Base-by-base conservation (phyloP, 1,284 basidiomycete species). In the Leccinum subrobustum region DNA sequence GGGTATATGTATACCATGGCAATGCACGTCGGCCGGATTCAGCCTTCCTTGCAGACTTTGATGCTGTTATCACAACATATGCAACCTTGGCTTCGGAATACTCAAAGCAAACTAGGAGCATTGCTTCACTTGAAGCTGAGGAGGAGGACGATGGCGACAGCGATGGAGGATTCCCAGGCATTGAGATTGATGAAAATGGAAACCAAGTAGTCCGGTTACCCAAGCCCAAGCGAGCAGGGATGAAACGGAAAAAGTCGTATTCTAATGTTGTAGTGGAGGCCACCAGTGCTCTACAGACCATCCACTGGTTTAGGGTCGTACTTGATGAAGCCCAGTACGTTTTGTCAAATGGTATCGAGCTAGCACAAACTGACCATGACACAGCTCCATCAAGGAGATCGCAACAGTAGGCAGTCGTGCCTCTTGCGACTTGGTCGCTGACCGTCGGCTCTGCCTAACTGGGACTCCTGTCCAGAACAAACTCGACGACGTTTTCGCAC, bases 401-500 rank as follows among this genome's bases (percentile, higher is more conserved):
- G 84, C 86, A 31, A 99, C 97, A 0, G 93, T 98, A 58, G 96
- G 92, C 56, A 95, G 95, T 67, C 88, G 93, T 63, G 96, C 97
- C 3, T 95, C 91, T 9, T 99, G 97, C 77, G 95, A 97, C 71
- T 84, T 99, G 52, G 85, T 92, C 73, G 95, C 96, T 2, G 93
- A 98, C 71, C 89, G 97, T 57, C 88, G 97, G 20, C 80, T 98
- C 51, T 97, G 94, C 71, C 81, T 99, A 44, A 98, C 96, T 8
- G 97, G 97, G 63, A 99, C 97, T 6, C 97, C 97, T 0, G 94
- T 99, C 50, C 97, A 99, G 78, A 99, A 99, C 82, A 96, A 96
- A 73, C 85, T 99, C 60, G 96, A 99, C 76, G 97, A 99, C 71
- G 90, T 99, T 53, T 99, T 91, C 76, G 95, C 97, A 1, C 81